Evolutionary conservation across 495 filamentous ascomycete species (phyloP), one percentile per base, ranked within the genome.

Genomic region (Xylaria curta): DNA sequence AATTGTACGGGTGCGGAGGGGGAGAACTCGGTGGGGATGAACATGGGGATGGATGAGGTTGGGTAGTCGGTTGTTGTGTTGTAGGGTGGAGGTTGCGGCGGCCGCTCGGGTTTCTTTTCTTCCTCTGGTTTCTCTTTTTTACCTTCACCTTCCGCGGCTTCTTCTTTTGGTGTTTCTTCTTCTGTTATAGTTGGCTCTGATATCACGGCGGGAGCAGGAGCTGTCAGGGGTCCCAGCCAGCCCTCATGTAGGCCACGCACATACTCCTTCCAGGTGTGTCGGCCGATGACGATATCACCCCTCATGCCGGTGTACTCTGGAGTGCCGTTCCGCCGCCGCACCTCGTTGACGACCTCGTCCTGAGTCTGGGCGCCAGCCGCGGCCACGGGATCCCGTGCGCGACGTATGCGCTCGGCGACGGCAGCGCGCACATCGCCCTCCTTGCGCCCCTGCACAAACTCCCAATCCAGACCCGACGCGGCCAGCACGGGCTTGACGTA

Each of bases 201-300:
- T 40, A 74, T 66, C 28, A 75, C 65, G 31, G 82, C 79, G 71
- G 79, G 68, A 46, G 78, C 60, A 5, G 84, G 83, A 0, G 81
- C 69, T 5, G 80, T 75, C 31, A 97, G 82, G 1, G 96, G 94
- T 1, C 96, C 96, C 21, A 99, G 83, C 96, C 97, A 98, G 65
- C 96, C 96, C 77, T 99, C 96, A 73, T 99, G 96, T 69, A 98
- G 74, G 33, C 96, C 96, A 33, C 94, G 88, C 12, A 98, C 82
- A 81, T 98, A 99, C 82, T 99, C 96, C 82, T 98, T 98, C 96
- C 96, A 99, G 10, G 95, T 92, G 78, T 98, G 91, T 70, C 96
- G 86, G 7, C 97, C 96, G 72, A 99, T 89, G 5, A 98, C 89
- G 60, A 99, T 84, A 78, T 97, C 95, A 31, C 95, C 94, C 71